Base-by-base conservation (phyloP, 2,329 filamentous ascomycete genomes). In the Nemania bipapillata region DNA sequence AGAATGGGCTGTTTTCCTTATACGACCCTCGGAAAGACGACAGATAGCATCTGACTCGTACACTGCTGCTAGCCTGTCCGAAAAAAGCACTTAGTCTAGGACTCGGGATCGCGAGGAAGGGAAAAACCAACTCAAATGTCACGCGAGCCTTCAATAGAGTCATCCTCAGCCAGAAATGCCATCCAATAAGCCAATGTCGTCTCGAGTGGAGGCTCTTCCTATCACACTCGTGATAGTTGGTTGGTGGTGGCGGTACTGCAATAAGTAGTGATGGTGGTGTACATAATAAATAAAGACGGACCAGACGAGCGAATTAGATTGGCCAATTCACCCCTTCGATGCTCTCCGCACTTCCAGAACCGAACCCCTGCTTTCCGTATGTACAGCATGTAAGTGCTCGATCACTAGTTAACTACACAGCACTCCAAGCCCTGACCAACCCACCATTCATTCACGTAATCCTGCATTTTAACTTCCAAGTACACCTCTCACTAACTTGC, bases 291-390 rank as follows among this genome's bases (percentile, higher is more conserved):
- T n/a, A n/a, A 53, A 67, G 68, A 63, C 65, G 65, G 64, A 56
- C n/a, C 63, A 66, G 69, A 68, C 68, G 73, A 67, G 67, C 68
- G 73, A 67, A 73, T 62, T 58, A 72, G 73, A 76, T 74, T 75
- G 73, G 73, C 65, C 68, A 69, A 68, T 63, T 69, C 40, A 6
- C 40, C 56, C 28, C 47, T 17, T 61, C 24, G 11, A 42, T 17
- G 24, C 55, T 26, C 32, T 58, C 55, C 49, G 49, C 49, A 42
- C 42, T 49, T 58, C 56, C 37, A 52, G 56, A 60, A 60, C 47
- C n/a, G n/a, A 53, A 24, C 28, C 68, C 68, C 65, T 59, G 65
- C 30, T 42, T 17, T 50, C 42, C 56, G 11, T 42, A 37, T 26
- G n/a, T n/a, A n/a, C n/a, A n/a, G n/a, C n/a, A n/a, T n/a, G n/a